Evolutionary conservation across 2,329 filamentous ascomycete genomes (phyloP).

Genomic region (Colletotrichum sp.): DNA sequence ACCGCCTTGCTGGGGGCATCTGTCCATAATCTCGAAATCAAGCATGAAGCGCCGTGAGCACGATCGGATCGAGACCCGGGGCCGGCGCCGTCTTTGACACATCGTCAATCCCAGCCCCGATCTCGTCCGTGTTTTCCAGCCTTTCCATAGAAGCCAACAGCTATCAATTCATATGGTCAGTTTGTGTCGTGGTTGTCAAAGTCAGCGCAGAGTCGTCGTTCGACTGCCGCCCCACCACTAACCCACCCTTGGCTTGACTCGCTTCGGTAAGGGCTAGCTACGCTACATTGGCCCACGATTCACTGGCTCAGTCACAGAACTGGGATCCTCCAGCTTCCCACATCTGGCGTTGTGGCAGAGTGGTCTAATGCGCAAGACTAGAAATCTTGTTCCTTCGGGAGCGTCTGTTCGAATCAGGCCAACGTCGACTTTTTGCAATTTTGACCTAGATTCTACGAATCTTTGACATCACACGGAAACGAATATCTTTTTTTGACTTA

Average conservation of each 20-base stretch:
- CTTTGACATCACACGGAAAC: no score
- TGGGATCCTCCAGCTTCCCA: neutral
- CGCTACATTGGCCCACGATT: neutral
- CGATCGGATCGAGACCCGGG: no score
- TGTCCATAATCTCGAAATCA: neutral
- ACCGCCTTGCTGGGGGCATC: neutral
- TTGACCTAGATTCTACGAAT: no score
- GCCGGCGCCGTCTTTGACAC: no score
- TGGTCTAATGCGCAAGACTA: constrained; percentile 11
- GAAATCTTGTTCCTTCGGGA: constrained; percentile 12
- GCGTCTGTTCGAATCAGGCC: constrained; percentile 9
- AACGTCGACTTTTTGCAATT: neutral
- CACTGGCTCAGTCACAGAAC: neutral
- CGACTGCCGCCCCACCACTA: neutral
- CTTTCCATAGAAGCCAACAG: no score
- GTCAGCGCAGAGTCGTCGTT: neutral
- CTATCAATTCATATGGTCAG: no score
- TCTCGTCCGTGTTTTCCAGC: neutral
- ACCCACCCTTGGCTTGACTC: neutral
- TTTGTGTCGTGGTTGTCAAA: no score
- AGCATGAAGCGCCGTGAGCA: neutral
- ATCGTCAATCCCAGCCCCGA: no score
- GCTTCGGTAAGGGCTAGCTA: neutral
- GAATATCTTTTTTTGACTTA: no score
- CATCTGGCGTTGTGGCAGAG: neutral